Conservation (phyloP, 2,329 filamentous ascomycete species). For the Xylariaceae sp. region DNA sequence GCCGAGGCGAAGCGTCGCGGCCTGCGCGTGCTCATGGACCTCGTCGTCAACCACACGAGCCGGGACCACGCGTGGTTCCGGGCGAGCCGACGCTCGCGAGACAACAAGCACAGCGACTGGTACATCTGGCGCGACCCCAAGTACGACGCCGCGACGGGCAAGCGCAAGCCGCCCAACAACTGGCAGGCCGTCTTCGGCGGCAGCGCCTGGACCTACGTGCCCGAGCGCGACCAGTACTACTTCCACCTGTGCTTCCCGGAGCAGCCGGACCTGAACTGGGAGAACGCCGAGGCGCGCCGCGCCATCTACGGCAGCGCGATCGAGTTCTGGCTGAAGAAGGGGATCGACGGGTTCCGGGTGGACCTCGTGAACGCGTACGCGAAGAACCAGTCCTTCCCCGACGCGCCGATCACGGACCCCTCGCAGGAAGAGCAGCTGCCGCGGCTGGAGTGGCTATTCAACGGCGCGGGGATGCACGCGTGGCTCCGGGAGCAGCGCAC, state of each 20-base stretch:
- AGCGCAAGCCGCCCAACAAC: conserved; percentile 76
- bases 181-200: conserved; percentile 67
- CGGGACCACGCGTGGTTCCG: conserved; percentile 75
- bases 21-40: conserved; percentile 74
- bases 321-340: conserved; percentile 75
- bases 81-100: conserved; percentile 61
- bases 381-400: conserved; percentile 63
- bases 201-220: conserved; percentile 72
- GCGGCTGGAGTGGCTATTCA: conserved; percentile 57
- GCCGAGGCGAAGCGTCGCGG: conserved; percentile 55
- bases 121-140: conserved; percentile 64
- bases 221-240: conserved; percentile 76
- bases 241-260: conserved; percentile 71
- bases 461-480: conserved; percentile 67
- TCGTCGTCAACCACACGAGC: conserved; percentile 79
- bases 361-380: conserved; percentile 73
- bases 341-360: conserved; percentile 69
- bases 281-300: conserved; percentile 67
- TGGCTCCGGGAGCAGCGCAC: conserved; percentile 65
- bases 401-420: conserved; percentile 54
- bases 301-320: conserved; percentile 72
- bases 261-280: conserved; percentile 82
- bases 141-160: conserved; percentile 57
- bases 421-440: conserved; percentile 46
- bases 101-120: conserved; percentile 72